These are phyloP conservation scores for Syzygium oleosum DNA, from an alignment of 345 rosid species.

Conservation along the genomic window DNA sequence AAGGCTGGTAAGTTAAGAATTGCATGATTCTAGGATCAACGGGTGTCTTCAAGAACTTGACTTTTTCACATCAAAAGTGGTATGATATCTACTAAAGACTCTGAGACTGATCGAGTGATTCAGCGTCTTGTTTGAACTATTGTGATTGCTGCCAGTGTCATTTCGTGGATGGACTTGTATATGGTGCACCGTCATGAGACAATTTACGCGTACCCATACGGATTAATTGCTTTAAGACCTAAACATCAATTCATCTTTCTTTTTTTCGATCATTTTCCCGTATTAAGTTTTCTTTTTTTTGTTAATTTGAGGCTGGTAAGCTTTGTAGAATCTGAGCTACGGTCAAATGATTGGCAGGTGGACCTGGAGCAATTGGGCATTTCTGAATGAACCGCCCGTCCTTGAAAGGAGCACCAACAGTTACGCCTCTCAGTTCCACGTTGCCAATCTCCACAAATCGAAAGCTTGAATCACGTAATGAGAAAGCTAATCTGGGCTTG, in stretches of 20 bases:
- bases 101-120: not conserved
- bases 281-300: too few species aligned
- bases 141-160: not conserved
- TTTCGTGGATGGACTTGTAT: not conserved
- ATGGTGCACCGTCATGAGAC: not conserved
- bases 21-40: not conserved
- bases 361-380: constrained; percentile 75
- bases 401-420: constrained; percentile 31
- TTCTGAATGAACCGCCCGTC: constrained; percentile 72
- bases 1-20: constrained; percentile 38
- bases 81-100: not conserved
- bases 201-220: not conserved
- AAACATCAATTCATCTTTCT: not conserved
- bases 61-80: not conserved
- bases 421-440: constrained; percentile 53
- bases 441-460: constrained; percentile 25
- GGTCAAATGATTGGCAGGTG: constrained; percentile 36
- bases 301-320: not conserved
- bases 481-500: not conserved
- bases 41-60: not conserved
- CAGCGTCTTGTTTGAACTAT: not conserved
- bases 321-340: not conserved
- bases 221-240: not conserved
- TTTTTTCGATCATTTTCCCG: not conserved
- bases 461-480: not conserved